Evolutionary conservation across 495 filamentous ascomycete species (phyloP), one percentile per base, ranked within the genome.

Genomic region (Oidiodendron maius): DNA sequence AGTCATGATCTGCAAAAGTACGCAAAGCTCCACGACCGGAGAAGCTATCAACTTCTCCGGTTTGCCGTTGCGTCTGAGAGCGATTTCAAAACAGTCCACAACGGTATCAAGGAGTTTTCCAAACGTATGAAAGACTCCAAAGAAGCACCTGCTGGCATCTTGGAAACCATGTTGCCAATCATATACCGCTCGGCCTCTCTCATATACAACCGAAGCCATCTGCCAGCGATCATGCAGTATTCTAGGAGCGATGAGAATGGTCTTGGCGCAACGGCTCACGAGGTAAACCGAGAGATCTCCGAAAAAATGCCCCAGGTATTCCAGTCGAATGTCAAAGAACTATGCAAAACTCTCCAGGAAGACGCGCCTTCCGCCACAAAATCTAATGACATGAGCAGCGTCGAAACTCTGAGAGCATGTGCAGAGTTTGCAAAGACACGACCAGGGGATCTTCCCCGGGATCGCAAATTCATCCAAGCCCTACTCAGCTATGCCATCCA

Each of bases 271-370:
- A 78, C 86, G 0, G 93, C 93, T 6, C 90, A 96, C 53, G 89
- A 95, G 60, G 78, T 97, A 38, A 74, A 96, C 21, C 91, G 89
- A 59, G 87, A 97, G 58, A 95, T 99, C 24, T 96, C 93, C 0
- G 80, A 84, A 35, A 79, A 77, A 17, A 94, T 89, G 40, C 91
- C 93, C 0, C 85, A 89, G 47, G 78, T 97, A 8, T 84, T 99
- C 64, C 87, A 89, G 64, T 86, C 87, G 1, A 91, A 97, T 55
- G 83, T 96, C 4, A 86, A 88, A 39, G 91, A 95, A 55, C 84
- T 99, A 46, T 95, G 90, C 66, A 88, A 86, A 57, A 77, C 85
- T 30, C 72, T 99, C 6, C 79, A 87, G 55, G 79, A 86, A 17
- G 80, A 89, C 59, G 86, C 89, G 5, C 91, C 93, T 3, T 81